Evolutionary conservation across 495 filamentous ascomycete species (phyloP).

Genomic region (Viridothelium virens): DNA sequence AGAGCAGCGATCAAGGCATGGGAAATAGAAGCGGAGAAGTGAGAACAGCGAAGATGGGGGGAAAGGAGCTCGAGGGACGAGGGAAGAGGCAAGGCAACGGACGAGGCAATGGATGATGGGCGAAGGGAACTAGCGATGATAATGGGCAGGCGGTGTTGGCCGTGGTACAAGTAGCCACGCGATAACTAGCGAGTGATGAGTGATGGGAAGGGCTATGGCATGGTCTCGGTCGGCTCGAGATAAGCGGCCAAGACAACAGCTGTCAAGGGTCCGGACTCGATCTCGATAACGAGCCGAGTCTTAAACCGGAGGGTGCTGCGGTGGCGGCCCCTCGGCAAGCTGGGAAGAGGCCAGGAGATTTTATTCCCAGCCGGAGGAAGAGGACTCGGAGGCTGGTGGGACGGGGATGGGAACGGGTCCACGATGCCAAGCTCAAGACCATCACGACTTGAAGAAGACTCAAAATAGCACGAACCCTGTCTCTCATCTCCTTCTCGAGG

Average conservation of each 20-base stretch:
- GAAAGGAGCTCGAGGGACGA: not conserved
- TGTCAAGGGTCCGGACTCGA: no score
- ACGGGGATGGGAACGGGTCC: not conserved
- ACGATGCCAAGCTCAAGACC: not conserved
- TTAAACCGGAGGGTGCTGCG: not conserved
- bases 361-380: no score
- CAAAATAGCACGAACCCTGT: slow-evolving; percentile 8
- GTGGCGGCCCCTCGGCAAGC: not conserved
- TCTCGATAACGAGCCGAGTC: not conserved
- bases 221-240: no score
- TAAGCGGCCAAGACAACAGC: no score
- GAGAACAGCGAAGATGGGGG: not conserved
- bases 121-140: not conserved
- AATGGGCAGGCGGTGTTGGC: slow-evolving; percentile 5
- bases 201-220: no score
- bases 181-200: not conserved
- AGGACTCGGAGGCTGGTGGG: no score
- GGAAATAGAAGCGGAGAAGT: not conserved
- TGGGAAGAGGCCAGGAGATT: not conserved
- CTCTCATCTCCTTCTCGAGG: not conserved
- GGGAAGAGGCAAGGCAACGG: not conserved
- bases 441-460: not conserved
- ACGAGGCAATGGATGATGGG: not conserved
- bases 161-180: not conserved
- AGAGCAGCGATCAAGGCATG: not conserved